These are phyloP conservation scores for Cinnamomum micranthum DNA, from an alignment of 164 flowering plant genomes.

Conservation along the genomic window DNA sequence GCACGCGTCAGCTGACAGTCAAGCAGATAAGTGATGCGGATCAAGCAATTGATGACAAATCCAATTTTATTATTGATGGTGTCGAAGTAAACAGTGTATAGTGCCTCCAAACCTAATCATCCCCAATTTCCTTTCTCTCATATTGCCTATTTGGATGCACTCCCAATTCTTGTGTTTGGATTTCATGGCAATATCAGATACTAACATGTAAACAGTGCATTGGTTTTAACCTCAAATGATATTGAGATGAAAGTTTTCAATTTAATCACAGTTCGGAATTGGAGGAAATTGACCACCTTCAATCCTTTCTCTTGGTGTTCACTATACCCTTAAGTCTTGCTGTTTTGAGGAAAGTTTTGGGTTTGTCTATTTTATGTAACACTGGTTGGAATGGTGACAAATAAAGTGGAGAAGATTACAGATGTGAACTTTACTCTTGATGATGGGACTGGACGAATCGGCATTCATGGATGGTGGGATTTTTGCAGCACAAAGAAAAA, in stretches of 20 bases:
- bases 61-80: conserved; percentile 62
- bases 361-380: conserved; percentile 41
- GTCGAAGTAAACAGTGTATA: conserved; percentile 65
- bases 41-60: conserved; percentile 46
- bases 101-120: conserved; percentile 1
- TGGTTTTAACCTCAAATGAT: neutral
- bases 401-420: conserved; percentile 57
- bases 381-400: conserved; percentile 59
- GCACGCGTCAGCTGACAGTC: conserved; percentile 72
- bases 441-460: conserved; percentile 91
- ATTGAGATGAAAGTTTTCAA: neutral
- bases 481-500: neutral
- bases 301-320: neutral
- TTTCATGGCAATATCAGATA: neutral
- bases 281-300: neutral
- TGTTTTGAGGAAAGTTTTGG: neutral
- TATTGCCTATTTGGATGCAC: neutral
- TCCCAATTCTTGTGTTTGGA: neutral
- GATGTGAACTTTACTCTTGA: conserved; percentile 64
- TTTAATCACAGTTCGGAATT: neutral
- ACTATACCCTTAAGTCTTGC: neutral
- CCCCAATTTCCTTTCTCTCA: neutral
- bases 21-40: conserved; percentile 67
- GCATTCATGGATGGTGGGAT: conserved; percentile 66
- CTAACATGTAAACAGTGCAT: neutral